A percentile compares a stretch with the other conserved stretches of the same genome.
Evolutionary conservation across 345 rosid species (phyloP).

Genomic region (Gossypium ekmanianum): DNA sequence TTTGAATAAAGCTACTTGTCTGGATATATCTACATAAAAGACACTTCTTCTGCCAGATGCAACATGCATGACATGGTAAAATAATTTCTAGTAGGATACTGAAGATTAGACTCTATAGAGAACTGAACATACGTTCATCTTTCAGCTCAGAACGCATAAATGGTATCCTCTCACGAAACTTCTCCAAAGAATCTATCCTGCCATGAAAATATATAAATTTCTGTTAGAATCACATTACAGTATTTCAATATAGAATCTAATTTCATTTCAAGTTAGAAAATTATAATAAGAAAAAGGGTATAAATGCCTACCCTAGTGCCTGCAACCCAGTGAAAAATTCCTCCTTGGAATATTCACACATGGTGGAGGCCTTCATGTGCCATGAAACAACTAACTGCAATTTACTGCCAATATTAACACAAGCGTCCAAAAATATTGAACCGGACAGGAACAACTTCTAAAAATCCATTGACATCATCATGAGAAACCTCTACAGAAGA

Average conservation of each 20-base stretch:
- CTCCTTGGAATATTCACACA: constrained; percentile 91
- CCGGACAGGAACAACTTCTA: constrained; percentile 1
- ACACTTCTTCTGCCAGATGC: neutral
- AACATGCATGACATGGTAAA: constrained; percentile 1
- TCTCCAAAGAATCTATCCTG: constrained; percentile 89
- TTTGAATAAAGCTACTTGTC: neutral
- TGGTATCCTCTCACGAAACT: constrained; percentile 74
- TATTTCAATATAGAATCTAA: neutral
- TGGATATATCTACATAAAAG: neutral
- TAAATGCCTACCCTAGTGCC: constrained; percentile 63
- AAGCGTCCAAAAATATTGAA: neutral
- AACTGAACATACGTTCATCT: constrained; percentile 75
- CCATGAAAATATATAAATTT: constrained; percentile 32
- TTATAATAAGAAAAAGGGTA: neutral
- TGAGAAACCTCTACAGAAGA: neutral
- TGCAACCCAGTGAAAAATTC: constrained; percentile 84
- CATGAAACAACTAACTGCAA: constrained; percentile 93
- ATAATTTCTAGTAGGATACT: constrained; percentile 11
- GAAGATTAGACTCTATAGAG: constrained; percentile 9
- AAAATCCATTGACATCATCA: neutral
- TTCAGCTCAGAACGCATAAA: constrained; percentile 87
- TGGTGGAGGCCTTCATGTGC: constrained; percentile 99
- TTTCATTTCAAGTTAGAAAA: neutral
- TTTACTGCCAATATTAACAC: neutral
- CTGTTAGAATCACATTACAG: constrained; percentile 20